Evolutionary conservation across 768 basidiomycete species (phyloP), one percentile per base, ranked within the genome.

Genomic region (Lentinula detonsa): DNA sequence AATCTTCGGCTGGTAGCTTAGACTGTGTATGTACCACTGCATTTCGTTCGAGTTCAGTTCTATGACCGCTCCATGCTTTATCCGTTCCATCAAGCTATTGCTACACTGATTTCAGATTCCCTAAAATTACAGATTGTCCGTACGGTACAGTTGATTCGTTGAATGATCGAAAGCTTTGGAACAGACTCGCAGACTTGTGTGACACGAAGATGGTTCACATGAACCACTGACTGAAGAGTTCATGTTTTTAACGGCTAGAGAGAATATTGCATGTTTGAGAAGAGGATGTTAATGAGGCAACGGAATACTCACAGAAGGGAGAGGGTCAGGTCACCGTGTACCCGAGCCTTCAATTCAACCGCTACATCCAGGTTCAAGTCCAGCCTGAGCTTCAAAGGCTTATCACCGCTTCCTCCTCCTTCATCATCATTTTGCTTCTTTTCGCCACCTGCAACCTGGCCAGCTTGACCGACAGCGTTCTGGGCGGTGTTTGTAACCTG

Each of bases 1-100:
- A 64, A 86, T 93, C 52, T 92, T 91, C 69, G 90, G 90, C 15
- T 92, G 90, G 90, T 92, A 83, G 57, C 39, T 16, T 56, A 40
- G 23, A n/a, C 21, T 23, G 5, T 40, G 15, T n/a, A 1, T 5
- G 18, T 39, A 15, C 10, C 34, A 55, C 28, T 28, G 28, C 28
- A 28, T 28, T 3, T 28, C 28, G 28, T 28, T 28, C 28, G 23
- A 23, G 23, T 3, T 23, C 28, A 28, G 28, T 28, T 28, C 28
- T 28, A 28, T 3, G 53, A 28, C 31, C 5, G 11, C 18, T 55
- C 9, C 33, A 39, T 15, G 6, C 18, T 39, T 16, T 35, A 6
- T 40, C 6, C 13, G 2, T 16, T 55, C 18, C 5, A 31, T 21
- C 55, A 15, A 31, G 28, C 37, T 56, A 40, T 40, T 28, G 21